Evolutionary conservation across 768 basidiomycete species (phyloP), one percentile per base, ranked within the genome.

Genomic region (Thelephora ganbajun): DNA sequence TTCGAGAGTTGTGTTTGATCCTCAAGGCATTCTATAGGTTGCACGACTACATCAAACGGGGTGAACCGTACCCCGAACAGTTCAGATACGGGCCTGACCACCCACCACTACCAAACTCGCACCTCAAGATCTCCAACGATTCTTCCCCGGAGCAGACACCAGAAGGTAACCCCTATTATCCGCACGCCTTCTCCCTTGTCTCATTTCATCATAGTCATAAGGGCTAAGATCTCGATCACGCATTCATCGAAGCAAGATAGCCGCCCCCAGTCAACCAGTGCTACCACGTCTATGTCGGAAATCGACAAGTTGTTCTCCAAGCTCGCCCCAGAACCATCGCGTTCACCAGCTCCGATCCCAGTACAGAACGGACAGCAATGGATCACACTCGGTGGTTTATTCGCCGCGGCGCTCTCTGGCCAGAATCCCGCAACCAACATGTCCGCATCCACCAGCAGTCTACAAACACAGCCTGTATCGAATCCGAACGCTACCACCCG

Each of bases 31-130:
- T 36, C 47, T 41, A 11, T 50, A 83, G 82, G 54, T 61, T 87
- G 18, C 80, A 80, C 59, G 69, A 69, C 1, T 85, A 76, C 55
- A 72, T 85, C 59, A 78, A 76, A 64, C 67, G 69, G 56, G 80
- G 81, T 45, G 46, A 72, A 14, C 71, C 77, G 9, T 88, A 89
- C 59, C 86, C 86, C 11, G 76, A 84, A 50, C 69, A 82, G 49
- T 84, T 69, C 57, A 71, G 74, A 50, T 84, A 82, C 60, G 80
- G 79, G 18, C 80, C 79, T 2, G 77, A 76, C 52, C 66, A 72
- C 30, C 79, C 75, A 5, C 81, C 80, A 4, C 80, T 78, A 14
- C 75, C 77, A 20, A 75, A 73, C 54, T 67, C 62, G 39, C 63
- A 63, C 50, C 37, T 51, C 12, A 55, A 50, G n/a, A 55, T 49